phyloP scores from a whole-genome alignment of 768 basidiomycete genomes.

The Porpolomopsis calyptriformis region DNA sequence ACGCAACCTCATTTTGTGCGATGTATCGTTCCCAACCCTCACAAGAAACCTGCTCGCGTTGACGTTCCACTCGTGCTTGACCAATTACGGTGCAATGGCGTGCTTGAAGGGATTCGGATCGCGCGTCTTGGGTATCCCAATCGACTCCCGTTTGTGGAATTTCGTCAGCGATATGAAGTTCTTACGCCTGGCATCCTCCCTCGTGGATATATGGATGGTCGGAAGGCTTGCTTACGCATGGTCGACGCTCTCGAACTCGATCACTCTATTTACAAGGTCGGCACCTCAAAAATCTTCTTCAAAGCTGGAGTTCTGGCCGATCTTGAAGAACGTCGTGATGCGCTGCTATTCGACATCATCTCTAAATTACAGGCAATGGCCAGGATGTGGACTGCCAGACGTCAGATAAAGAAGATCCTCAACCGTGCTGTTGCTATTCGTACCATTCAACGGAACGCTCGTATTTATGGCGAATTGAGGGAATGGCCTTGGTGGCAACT shows the following conservation, averaged over 20 bases:
- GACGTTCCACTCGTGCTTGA: conserved; percentile 94
- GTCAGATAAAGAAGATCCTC: conserved; percentile 90
- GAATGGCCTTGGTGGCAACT: conserved; percentile 99
- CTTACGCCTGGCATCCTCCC: conserved; percentile 90
- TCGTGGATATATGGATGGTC: conserved; percentile 94
- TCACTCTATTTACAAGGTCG: conserved; percentile 75
- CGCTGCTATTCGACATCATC: conserved; percentile 81
- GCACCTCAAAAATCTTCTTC: conserved; percentile 98
- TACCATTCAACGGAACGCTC: conserved; percentile 89
- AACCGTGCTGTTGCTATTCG: conserved; percentile 86
- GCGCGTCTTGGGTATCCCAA: conserved; percentile 97
- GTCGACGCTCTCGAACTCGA: conserved; percentile 84
- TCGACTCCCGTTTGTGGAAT: conserved; percentile 91
- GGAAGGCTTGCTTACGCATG: conserved; percentile 88
- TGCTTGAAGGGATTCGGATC: conserved; percentile 96
- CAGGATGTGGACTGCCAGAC: conserved; percentile 73
- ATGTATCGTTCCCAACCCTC: conserved; percentile 90
- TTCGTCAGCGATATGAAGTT: conserved; percentile 93
- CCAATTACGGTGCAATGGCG: conserved; percentile 96
- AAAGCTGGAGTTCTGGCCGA: conserved; percentile 96
- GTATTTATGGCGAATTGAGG: conserved; percentile 77
- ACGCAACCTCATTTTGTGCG: conserved; percentile 98
- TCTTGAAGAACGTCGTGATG: conserved; percentile 85
- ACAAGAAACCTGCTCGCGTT: conserved; percentile 84
- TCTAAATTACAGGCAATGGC: conserved; percentile 79